A percentile compares a stretch with the other conserved stretches of the same genome.
These are phyloP conservation scores for Colletotrichum sp. DNA, from an alignment of 2,329 filamentous ascomycete genomes.

Conservation along the genomic window DNA sequence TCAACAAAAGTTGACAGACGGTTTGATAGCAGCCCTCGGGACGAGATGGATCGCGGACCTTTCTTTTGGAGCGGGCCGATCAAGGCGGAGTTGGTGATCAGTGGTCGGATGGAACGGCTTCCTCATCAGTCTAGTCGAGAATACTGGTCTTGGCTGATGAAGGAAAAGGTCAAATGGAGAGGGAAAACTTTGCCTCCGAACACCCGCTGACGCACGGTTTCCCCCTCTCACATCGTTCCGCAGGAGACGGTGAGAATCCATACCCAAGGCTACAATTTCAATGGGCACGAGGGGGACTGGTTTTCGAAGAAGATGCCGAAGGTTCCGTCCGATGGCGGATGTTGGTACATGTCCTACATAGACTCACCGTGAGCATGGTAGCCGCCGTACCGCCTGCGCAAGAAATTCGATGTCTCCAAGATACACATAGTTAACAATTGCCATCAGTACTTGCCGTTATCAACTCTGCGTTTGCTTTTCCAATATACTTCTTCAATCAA, in stretches of 20 bases:
- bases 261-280: background rate
- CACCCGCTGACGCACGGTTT: background rate
- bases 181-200: background rate
- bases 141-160: background rate
- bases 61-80: background rate
- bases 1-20: background rate
- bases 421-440: too few species aligned
- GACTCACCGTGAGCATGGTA: background rate
- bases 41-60: background rate
- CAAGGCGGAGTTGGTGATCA: background rate
- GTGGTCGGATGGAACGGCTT: background rate
- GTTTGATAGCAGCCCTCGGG: fast-evolving
- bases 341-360: background rate
- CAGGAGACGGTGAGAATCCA: background rate
- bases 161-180: background rate
- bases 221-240: background rate
- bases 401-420: background rate
- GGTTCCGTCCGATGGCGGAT: background rate
- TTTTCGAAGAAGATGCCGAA: background rate
- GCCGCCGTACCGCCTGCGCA: background rate
- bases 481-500: too few species aligned
- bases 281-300: background rate
- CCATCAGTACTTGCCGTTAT: too few species aligned
- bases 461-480: too few species aligned
- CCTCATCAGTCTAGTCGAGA: background rate